Percentiles rank a stretch among this genome's conserved stretches.
Conservation (phyloP, 495 filamentous ascomycete genomes). For the Pyronema domesticum region DNA sequence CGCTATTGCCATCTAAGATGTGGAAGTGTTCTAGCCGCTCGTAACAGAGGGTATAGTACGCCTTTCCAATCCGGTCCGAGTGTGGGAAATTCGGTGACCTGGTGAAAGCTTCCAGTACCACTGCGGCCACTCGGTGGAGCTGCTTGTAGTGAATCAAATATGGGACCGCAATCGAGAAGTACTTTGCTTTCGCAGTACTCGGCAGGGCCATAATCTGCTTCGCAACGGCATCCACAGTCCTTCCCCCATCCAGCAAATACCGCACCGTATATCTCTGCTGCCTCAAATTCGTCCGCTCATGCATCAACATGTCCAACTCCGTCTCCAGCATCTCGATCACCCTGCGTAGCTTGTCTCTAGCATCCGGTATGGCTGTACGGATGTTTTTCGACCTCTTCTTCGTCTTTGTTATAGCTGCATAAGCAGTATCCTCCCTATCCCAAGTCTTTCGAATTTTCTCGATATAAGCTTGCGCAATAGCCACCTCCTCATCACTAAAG, state of each 20-base stretch:
- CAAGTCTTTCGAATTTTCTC: not conserved
- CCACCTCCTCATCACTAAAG: not conserved
- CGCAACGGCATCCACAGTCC: not conserved
- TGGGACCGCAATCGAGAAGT: not conserved
- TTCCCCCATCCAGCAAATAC: not conserved
- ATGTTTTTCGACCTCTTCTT: not conserved
- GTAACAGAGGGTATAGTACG: not conserved
- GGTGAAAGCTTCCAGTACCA: not conserved
- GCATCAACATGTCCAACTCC: not conserved
- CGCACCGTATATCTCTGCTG: not conserved
- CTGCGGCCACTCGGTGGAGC: not conserved
- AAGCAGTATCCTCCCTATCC: not conserved
- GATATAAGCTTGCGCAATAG: not conserved
- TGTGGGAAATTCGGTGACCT: not conserved
- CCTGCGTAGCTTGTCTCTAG: not conserved
- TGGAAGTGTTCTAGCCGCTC: not conserved
- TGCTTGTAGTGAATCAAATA: conserved; percentile 3
- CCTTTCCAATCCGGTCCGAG: not conserved
- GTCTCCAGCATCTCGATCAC: not conserved
- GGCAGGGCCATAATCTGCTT: not conserved
- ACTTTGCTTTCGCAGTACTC: not conserved
- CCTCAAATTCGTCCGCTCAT: not conserved
- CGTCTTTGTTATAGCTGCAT: not conserved
- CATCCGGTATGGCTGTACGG: not conserved
- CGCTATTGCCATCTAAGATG: not conserved